Evolutionary conservation across 345 rosid species (phyloP), one percentile per base, ranked within the genome.

Genomic region (Salix exigua): DNA sequence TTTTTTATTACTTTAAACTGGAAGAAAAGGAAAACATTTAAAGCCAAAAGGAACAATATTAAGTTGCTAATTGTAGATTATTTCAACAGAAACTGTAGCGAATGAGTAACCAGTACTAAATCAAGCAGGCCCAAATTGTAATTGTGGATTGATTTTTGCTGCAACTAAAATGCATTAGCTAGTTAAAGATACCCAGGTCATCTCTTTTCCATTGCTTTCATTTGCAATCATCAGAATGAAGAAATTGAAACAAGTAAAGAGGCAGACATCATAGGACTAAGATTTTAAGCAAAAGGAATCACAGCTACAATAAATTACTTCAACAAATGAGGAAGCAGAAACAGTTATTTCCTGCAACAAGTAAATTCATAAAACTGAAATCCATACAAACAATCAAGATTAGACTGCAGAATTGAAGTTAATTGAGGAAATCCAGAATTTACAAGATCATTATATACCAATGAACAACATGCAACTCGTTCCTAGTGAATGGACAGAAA

Each of bases 71-170:
- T 17, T 70, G 25, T 3, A 70, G 23, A 13, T 28, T 30, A 70
- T 70, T 28, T 50, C 21, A 28, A 10, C 35, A 18, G 73, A 28
- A 28, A 70, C 16, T 19, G 38, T 26, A 46, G 35, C 16, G 5
- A 18, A 46, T 26, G 18, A n/a, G 37, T 30, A 28, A 46, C 5
- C 2, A 18, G 6, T 8, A 70, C 10, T 46, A 9, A 9, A 17
- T 8, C 9, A 28, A 14, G 16, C 16, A 70, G n/a, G 17, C 61
- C 58, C 40, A 23, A 26, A 72, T 6, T 5, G 44, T 23, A 72
- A n/a, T 72, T 55, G 17, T n/a, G 66, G 35, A 55, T 72, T 53
- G n/a, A 55, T 21, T 35, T 18, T 17, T 30, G 62, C 77, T 74
- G 70, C 33, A 63, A n/a, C 31, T 46, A 5, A 44, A 46, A 46